Conservation (phyloP, 441 rosid species). For the Jatropha multifida region DNA sequence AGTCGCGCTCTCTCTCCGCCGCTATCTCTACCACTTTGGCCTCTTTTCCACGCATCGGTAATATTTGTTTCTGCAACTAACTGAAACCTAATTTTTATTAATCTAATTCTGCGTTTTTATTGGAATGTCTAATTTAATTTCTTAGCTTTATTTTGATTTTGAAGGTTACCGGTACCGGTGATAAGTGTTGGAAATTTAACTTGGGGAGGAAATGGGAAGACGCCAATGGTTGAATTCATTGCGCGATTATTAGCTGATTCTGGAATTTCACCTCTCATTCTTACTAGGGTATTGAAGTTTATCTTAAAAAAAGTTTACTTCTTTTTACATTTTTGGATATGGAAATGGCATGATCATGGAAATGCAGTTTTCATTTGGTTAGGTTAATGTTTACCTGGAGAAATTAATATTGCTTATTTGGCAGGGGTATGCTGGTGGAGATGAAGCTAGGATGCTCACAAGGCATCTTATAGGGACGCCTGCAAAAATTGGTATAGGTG, state of each 20-base stretch:
- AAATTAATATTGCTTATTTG: neutral
- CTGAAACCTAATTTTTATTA: neutral
- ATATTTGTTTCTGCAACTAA: neutral
- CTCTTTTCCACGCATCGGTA: slow-evolving; percentile 54
- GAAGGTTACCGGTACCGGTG: slow-evolving; percentile 79
- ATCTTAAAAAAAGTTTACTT: neutral
- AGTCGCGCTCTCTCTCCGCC: slow-evolving; percentile 54
- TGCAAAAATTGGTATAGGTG: slow-evolving; percentile 63
- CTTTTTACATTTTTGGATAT: too few species aligned
- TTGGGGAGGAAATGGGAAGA: slow-evolving; percentile 97
- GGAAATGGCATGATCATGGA: too few species aligned
- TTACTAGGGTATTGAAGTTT: slow-evolving; percentile 54
- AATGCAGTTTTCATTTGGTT: too few species aligned
- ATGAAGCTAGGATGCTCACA: slow-evolving; percentile 81
- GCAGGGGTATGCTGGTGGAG: slow-evolving; percentile 93
- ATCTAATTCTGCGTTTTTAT: too few species aligned
- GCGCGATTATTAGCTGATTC: slow-evolving; percentile 50
- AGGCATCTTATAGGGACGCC: slow-evolving; percentile 55
- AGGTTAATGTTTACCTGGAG: too few species aligned
- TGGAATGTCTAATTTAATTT: neutral
- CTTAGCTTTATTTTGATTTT: slow-evolving; percentile 6
- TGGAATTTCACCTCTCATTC: slow-evolving; percentile 72
- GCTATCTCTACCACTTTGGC: slow-evolving; percentile 47
- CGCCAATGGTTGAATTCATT: slow-evolving; percentile 83
- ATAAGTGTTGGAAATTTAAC: slow-evolving; percentile 89